Conservation (phyloP, 1,284 basidiomycete species). For the Salmacisia buchloeana region DNA sequence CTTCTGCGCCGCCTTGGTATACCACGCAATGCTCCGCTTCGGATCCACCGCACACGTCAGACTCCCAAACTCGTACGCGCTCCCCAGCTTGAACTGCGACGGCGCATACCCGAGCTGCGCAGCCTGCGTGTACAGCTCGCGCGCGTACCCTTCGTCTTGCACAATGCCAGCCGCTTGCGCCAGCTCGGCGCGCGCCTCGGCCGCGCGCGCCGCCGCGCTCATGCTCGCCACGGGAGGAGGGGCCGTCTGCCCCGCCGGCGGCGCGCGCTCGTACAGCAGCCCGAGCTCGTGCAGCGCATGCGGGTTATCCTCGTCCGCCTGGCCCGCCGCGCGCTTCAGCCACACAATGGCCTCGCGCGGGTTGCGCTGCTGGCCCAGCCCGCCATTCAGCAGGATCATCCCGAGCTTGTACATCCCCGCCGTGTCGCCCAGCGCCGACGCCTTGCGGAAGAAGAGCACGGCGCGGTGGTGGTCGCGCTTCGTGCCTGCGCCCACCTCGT, state of each 20-base stretch:
- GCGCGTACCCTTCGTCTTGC: slow-evolving; percentile 70
- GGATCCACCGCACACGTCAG: slow-evolving; percentile 89
- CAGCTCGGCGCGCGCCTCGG: slow-evolving; percentile 51
- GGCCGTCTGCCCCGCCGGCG: slow-evolving; percentile 56
- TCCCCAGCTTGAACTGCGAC: slow-evolving; percentile 89
- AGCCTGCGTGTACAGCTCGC: slow-evolving; percentile 81
- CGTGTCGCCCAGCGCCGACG: slow-evolving; percentile 89
- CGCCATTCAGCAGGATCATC: slow-evolving; percentile 83
- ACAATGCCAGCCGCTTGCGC: slow-evolving; percentile 8
- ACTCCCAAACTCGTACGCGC: slow-evolving; percentile 87
- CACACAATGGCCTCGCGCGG: slow-evolving; percentile 87
- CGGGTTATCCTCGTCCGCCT: slow-evolving; percentile 97
- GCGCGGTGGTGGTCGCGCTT: slow-evolving; percentile 79
- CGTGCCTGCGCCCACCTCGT: slow-evolving; percentile 99
- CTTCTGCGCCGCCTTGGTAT: slow-evolving; percentile 93
- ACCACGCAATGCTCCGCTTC: slow-evolving; percentile 90
- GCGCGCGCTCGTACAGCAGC: slow-evolving; percentile 67
- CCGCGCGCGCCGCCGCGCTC: slow-evolving; percentile 54
- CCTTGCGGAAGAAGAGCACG: slow-evolving; percentile 92
- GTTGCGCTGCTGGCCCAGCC: slow-evolving; percentile 77
- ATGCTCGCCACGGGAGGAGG: slow-evolving; percentile 19
- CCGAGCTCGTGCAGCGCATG: slow-evolving; percentile 97
- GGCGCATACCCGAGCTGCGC: slow-evolving; percentile 90
- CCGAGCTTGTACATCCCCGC: slow-evolving; percentile 99
- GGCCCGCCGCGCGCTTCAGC: slow-evolving; percentile 88